Percentiles rank a stretch among this genome's conserved stretches.
phyloP scores from a whole-genome alignment of 768 basidiomycete genomes.

The Russula brevipes region DNA sequence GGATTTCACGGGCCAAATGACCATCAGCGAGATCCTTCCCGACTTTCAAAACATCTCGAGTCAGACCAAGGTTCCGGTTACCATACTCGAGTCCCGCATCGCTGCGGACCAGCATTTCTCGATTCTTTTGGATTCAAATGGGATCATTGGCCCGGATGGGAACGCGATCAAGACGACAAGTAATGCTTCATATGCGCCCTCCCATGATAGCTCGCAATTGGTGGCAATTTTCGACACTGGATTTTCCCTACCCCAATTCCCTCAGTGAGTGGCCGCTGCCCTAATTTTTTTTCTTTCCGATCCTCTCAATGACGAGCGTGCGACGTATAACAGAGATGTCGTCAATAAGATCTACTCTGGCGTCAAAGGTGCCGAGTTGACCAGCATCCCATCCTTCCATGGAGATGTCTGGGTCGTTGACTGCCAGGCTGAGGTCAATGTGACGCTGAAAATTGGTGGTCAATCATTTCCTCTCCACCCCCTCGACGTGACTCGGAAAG shows the following conservation, averaged over 20 bases:
- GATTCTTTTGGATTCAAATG: constrained; percentile 53
- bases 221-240: constrained; percentile 67
- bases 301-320: constrained; percentile 1
- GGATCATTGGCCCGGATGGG: constrained; percentile 58
- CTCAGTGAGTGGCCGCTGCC: constrained; percentile 33
- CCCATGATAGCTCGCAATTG: constrained; percentile 54
- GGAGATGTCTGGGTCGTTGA: constrained; percentile 55
- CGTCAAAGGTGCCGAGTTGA: constrained; percentile 47
- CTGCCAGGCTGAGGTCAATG: constrained; percentile 57
- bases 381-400: constrained; percentile 36
- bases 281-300: constrained; percentile 13
- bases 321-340: constrained; percentile 35
- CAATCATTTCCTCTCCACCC: constrained; percentile 57
- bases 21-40: constrained; percentile 53
- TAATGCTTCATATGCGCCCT: constrained; percentile 60
- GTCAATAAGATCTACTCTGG: constrained; percentile 56
- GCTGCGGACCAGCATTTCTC: constrained; percentile 61
- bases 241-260: constrained; percentile 59
- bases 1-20: constrained; percentile 52
- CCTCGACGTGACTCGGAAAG: constrained; percentile 44
- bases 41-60: constrained; percentile 45
- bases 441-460: constrained; percentile 60
- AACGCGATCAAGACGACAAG: constrained; percentile 40
- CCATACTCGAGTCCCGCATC: constrained; percentile 38
- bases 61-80: constrained; percentile 49